phyloP scores from a whole-genome alignment of 2,329 filamentous ascomycete species.

The Curvularia verruculosa region DNA sequence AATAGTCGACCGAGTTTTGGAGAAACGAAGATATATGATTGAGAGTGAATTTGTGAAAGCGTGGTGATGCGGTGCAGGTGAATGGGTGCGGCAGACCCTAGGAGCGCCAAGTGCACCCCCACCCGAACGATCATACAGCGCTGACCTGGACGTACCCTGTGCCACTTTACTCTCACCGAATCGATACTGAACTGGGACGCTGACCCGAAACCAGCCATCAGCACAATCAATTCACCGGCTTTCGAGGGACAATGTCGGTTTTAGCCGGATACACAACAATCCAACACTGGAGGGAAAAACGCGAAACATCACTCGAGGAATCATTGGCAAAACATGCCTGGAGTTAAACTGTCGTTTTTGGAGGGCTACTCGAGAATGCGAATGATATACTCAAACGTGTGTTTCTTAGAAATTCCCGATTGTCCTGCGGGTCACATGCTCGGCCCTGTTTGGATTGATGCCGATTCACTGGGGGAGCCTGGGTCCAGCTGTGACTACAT shows the following conservation, averaged over 20 bases:
- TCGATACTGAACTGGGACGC: background rate
- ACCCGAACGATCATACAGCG: background rate
- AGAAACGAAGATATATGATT: background rate
- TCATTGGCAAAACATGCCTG: background rate
- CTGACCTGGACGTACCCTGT: background rate
- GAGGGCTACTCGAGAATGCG: background rate
- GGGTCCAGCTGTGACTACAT: constrained; percentile 18
- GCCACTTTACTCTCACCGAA: background rate
- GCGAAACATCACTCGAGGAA: background rate
- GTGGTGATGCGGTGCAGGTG: background rate
- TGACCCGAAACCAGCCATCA: background rate
- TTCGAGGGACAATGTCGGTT: background rate
- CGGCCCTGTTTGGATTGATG: constrained; percentile 38
- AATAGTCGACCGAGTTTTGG: background rate
- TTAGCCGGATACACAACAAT: background rate
- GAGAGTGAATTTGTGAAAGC: background rate
- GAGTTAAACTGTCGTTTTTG: background rate
- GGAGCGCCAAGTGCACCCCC: constrained; percentile 8
- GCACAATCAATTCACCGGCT: background rate
- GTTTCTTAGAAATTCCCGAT: too few relatives aligned
- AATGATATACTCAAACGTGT: background rate
- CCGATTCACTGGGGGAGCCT: constrained; percentile 56
- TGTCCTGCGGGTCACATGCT: background rate
- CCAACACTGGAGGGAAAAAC: background rate
- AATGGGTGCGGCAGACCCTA: background rate